Evolutionary conservation across 805 yeast genomes (phyloP).

Genomic region (Candida nitratophila): DNA sequence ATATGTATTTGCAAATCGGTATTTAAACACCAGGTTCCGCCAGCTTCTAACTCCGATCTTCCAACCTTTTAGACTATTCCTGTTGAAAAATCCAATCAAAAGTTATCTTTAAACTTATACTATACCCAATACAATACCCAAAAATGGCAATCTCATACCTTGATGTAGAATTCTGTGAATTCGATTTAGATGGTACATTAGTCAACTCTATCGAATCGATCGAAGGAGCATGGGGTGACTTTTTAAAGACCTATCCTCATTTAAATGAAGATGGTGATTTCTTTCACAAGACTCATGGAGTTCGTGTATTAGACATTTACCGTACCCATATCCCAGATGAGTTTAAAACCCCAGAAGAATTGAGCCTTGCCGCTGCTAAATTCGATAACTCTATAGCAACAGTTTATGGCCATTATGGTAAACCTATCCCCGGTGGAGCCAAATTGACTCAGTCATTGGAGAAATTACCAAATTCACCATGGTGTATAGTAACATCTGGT

Average conservation of each 20-base stretch:
- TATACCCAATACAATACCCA: too few relatives aligned
- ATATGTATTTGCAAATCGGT: too few relatives aligned
- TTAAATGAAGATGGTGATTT: conserved; percentile 35
- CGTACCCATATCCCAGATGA: conserved; percentile 54
- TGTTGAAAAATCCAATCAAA: too few relatives aligned
- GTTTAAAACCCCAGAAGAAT: conserved; percentile 9
- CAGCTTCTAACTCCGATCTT: too few relatives aligned
- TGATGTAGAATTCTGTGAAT: conserved; percentile 30
- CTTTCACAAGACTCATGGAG: conserved; percentile 72
- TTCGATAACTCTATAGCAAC: conserved; percentile 67
- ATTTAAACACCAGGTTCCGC: too few relatives aligned
- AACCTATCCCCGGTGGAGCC: conserved; percentile 70
- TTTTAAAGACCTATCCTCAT: conserved; percentile 62
- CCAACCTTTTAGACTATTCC: too few relatives aligned
- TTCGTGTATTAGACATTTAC: conserved; percentile 75
- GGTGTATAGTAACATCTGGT: conserved; percentile 89
- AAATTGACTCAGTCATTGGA: conserved; percentile 47
- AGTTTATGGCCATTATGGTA: conserved; percentile 65
- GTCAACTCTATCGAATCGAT: conserved; percentile 80
- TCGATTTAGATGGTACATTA: conserved; percentile 85
- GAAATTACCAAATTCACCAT: conserved; percentile 42
- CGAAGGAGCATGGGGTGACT: conserved; percentile 74
- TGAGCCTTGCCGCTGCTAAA: conserved; percentile 11
- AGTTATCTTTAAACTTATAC: too few relatives aligned
- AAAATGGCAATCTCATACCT: not conserved